Base-by-base conservation (phyloP, 345 rosid species). In the Firmiana major region DNA sequence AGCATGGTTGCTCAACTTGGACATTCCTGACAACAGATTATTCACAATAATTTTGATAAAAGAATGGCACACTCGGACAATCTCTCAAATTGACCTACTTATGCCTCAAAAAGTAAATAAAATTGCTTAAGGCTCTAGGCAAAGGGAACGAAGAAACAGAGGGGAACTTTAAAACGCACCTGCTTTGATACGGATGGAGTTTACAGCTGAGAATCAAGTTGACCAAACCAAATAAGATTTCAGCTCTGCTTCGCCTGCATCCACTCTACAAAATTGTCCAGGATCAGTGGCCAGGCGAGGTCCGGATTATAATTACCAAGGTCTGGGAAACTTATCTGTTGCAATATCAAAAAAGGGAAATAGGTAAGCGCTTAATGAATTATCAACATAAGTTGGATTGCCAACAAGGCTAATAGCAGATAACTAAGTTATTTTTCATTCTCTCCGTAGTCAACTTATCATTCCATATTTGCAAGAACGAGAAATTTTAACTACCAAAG, bases 211-310 rank as follows among this genome's bases (percentile, higher is more conserved):
- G 78, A 80, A 82, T 70, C 75, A 79, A 71, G 80, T 79, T 42
- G 65, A 81, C 79, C 69, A 55, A 67, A 65, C 79, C 72, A 42
- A 57, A 60, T 16, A 71, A 12, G 75, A 69, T 64, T 79, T 85
- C 77, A 96, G 58, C 87, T 79, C 82, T 86, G 90, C 81, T 92
- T 93, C 34, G 80, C 95, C 69, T 86, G 87, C 87, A 96, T 90
- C 99, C 99, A 96, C 77, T 93, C 99, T 72, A 96, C 99, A 85
- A 96, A 96, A 85, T 93, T 96, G 88, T 96, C 99, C 83, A 96
- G 90, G 81, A 96, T 73, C 90, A 96, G 83, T 6, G 99, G 99
- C 99, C 99, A 96, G 17, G 99, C 98, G 24, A 93, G 99, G 80
- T 87, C 88, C 36, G 98, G 97, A 85, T 96, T 87, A 43, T 96